Conservation (phyloP, 208 protist genomes). For the Crithidia mellificae region DNA sequence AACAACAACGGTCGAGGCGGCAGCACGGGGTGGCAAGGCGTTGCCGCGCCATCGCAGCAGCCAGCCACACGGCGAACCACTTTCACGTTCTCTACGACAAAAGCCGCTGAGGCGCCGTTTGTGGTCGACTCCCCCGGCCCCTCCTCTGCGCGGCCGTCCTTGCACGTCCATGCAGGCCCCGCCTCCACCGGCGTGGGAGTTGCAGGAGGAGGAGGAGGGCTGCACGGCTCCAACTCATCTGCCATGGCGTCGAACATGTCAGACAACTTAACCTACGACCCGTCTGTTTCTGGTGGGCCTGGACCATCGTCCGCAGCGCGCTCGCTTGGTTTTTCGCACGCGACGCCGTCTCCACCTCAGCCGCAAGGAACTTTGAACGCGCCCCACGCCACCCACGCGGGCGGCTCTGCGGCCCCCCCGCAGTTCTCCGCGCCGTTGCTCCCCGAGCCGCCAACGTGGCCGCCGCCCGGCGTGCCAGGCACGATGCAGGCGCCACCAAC, state of each 20-base stretch:
- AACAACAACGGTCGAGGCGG: no score
- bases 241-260: not conserved
- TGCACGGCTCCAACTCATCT: not conserved
- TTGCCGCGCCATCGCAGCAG: constrained; percentile 1
- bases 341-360: not conserved
- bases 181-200: not conserved
- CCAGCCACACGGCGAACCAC: constrained; percentile 30
- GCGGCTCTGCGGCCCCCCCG: constrained; percentile 1
- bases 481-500: no score
- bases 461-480: no score
- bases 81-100: constrained; percentile 30
- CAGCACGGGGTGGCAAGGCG: no score
- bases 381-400: not conserved
- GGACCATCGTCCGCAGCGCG: not conserved
- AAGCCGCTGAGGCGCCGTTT: not conserved
- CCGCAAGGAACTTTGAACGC: not conserved
- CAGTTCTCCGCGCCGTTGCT: constrained; percentile 44
- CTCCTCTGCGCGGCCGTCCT: constrained; percentile 7
- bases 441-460: constrained; percentile 35
- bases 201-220: not conserved
- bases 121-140: no score
- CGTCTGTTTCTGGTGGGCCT: constrained; percentile 9
- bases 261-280: constrained; percentile 41
- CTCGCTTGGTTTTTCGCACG: not conserved
- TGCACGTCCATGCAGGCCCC: not conserved